A percentile compares a stretch with the other conserved stretches of the same genome.
Conservation (phyloP, 352 stramenopile species). For the Pythium insidiosum region DNA sequence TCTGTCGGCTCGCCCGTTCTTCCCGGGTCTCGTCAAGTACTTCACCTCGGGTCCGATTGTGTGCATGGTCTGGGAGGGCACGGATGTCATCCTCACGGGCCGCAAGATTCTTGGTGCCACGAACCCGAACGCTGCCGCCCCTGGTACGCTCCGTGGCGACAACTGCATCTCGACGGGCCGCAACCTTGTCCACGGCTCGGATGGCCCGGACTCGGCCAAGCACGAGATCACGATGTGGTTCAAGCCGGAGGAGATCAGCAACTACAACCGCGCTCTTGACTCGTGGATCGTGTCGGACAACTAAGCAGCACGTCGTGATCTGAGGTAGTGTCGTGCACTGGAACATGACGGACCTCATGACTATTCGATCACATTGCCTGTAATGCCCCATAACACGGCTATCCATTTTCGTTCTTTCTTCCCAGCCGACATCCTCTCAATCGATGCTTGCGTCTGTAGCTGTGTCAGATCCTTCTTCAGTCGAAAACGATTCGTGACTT, state of each 20-base stretch:
- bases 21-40: slow-evolving; percentile 85
- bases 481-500: too few relatives aligned
- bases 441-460: too few relatives aligned
- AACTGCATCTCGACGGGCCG: slow-evolving; percentile 88
- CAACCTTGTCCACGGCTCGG: slow-evolving; percentile 92
- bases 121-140: slow-evolving; percentile 91
- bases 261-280: slow-evolving; percentile 85
- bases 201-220: slow-evolving; percentile 87
- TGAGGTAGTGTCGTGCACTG: not conserved
- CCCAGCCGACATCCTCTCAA: too few relatives aligned
- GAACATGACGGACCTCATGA: too few relatives aligned
- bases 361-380: not conserved
- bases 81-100: slow-evolving; percentile 91
- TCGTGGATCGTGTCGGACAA: slow-evolving; percentile 87
- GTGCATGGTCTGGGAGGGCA: slow-evolving; percentile 93
- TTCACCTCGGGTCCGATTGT: slow-evolving; percentile 93
- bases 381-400: too few relatives aligned
- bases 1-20: slow-evolving; percentile 90
- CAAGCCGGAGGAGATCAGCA: slow-evolving; percentile 84
- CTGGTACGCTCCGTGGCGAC: slow-evolving; percentile 92
- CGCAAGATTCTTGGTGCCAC: slow-evolving; percentile 94
- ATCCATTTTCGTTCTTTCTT: too few relatives aligned
- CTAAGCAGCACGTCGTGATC: slow-evolving; percentile 24
- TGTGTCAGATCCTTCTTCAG: too few relatives aligned
- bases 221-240: slow-evolving; percentile 95